These are phyloP conservation scores for Saururus chinensis DNA, from an alignment of 164 flowering plant genomes.

Conservation along the genomic window DNA sequence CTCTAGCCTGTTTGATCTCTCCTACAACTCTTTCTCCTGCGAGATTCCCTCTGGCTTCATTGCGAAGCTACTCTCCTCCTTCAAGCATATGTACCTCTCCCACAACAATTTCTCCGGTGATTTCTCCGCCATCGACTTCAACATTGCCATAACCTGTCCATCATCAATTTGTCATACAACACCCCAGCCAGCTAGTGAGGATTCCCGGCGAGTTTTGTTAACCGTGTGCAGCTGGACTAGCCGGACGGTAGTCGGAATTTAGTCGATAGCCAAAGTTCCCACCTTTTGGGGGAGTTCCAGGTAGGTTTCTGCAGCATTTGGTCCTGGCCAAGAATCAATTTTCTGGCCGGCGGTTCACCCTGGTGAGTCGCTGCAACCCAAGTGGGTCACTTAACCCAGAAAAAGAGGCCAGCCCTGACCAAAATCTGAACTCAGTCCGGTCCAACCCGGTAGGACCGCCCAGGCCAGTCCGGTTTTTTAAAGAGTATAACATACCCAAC, in stretches of 20 bases:
- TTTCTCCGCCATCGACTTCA: slow-evolving; percentile 33
- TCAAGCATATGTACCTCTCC: slow-evolving; percentile 42
- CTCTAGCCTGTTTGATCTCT: slow-evolving; percentile 43
- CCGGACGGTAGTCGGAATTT: slow-evolving; percentile 43
- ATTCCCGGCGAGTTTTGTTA: slow-evolving; percentile 29
- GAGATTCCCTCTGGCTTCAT: slow-evolving; percentile 23
- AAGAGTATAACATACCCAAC: too few species aligned
- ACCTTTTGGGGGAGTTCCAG: slow-evolving; percentile 29
- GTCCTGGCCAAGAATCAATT: slow-evolving; percentile 45
- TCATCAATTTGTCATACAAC: slow-evolving; percentile 43
- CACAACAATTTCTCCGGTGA: slow-evolving; percentile 55
- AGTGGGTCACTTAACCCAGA: too few species aligned
- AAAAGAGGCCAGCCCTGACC: too few species aligned
- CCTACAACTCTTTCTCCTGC: slow-evolving; percentile 42
- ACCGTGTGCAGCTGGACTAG: slow-evolving; percentile 34
- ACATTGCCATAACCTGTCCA: slow-evolving; percentile 45
- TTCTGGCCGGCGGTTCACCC: too few species aligned
- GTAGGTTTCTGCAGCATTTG: slow-evolving; percentile 34
- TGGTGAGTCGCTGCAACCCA: too few species aligned
- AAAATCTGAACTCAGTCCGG: too few species aligned
- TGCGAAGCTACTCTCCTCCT: not conserved
- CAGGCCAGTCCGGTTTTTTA: too few species aligned
- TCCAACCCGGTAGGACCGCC: too few species aligned
- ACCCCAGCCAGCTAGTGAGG: slow-evolving; percentile 24
- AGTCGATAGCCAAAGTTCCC: slow-evolving; percentile 31